Conservation (phyloP, 2,329 filamentous ascomycete species). For the Xylariaceae sp. region DNA sequence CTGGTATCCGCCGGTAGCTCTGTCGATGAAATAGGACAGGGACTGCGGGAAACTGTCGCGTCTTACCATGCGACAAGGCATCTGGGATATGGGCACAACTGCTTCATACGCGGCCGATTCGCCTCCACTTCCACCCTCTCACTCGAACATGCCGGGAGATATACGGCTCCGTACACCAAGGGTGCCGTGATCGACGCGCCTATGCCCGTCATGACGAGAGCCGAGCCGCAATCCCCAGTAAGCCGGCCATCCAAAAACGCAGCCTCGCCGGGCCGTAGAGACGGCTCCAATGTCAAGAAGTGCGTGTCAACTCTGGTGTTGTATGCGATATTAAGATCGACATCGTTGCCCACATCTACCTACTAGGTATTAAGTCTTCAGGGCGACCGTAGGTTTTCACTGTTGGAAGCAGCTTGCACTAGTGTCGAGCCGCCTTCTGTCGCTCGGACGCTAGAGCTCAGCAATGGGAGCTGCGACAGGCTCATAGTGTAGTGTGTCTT, state of each 20-base stretch:
- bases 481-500: conserved; percentile 40
- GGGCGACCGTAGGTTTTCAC: conserved; percentile 48
- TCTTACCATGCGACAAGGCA: conserved; percentile 27
- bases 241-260: conserved; percentile 56
- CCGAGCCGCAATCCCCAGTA: conserved; percentile 38
- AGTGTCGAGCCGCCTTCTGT: conserved; percentile 38
- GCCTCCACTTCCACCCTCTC: conserved; percentile 37
- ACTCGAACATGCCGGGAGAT: conserved; percentile 38
- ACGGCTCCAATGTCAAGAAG: conserved; percentile 39
- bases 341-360: conserved; percentile 39
- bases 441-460: conserved; percentile 44
- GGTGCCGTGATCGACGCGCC: conserved; percentile 35
- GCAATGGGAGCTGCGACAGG: conserved; percentile 42
- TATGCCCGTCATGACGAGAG: conserved; percentile 35
- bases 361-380: conserved; percentile 31
- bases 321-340: conserved; percentile 50
- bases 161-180: conserved; percentile 49
- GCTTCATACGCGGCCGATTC: conserved; percentile 49
- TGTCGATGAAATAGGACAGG: conserved; percentile 44
- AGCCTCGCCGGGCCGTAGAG: conserved; percentile 46
- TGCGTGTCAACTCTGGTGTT: conserved; percentile 51
- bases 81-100: conserved; percentile 40
- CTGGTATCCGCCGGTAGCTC: conserved; percentile 33
- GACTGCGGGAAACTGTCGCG: conserved; percentile 31
- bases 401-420: conserved; percentile 37